Evolutionary conservation across 2,329 filamentous ascomycete genomes (phyloP), one percentile per base, ranked within the genome.

Genomic region (Ceratocystis papillata): DNA sequence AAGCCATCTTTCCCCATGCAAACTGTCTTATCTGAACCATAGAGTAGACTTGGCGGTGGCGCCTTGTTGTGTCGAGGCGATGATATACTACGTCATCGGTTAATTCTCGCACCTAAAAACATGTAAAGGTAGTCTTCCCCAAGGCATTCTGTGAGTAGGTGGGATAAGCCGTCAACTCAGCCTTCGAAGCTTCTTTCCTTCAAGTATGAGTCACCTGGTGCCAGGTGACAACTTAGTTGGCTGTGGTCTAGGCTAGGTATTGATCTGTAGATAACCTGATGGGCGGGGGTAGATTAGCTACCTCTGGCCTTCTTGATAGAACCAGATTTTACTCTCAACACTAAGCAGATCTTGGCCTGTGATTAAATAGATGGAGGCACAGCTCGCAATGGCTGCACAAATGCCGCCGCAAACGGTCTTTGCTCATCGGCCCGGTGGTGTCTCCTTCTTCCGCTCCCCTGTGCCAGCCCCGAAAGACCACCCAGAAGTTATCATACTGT

Each of bases 401-500:
- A 25, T 12, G 10, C 10, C 48, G 6, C 5, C 48, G 25, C 12
- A 53, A 53, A 25, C 48, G 2, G 8, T 2, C 48, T 53, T 53
- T 8, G 15, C 3, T 12, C 22, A 28, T 5, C n/a, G 20, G 8
- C 48, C 48, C 48, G 48, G 5, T 25, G 48, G 48, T 20, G 48
- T 53, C 8, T 53, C 22, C 20, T 8, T 53, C 48, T 53, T 53
- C 48, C 48, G 20, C 22, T 25, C 48, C 46, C 1, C 20, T 2
- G 20, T 25, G 7, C 48, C 45, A 28, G 10, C 62, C 62, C 3
- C 10, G 41, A 17, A 70, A 53, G 7, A 53, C 48, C 48, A 75
- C 15, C 80, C 81, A 12, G 76, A 76, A 64, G 75, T 83, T 48
- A 74, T 83, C 66, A 68, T 82, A 25, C 63, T 83, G 46, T 75